Evolutionary conservation across 768 basidiomycete species (phyloP).

Genomic region (Termitomyces sp.): DNA sequence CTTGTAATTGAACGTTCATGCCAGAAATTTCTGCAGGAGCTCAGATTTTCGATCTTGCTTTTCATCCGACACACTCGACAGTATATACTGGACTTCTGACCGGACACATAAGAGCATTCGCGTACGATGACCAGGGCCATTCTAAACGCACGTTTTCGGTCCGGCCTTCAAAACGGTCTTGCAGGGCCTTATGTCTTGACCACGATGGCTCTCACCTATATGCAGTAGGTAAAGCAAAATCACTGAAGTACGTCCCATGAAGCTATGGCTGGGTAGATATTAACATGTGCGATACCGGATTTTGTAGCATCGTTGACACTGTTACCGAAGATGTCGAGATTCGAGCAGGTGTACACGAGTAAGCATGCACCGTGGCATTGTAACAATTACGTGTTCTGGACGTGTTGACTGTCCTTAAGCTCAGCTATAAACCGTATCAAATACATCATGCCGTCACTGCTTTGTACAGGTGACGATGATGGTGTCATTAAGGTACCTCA

Average conservation of each 20-base stretch:
- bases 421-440: constrained; percentile 85
- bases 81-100: constrained; percentile 78
- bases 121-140: constrained; percentile 68
- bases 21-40: constrained; percentile 64
- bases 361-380: constrained; percentile 23
- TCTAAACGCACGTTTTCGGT: constrained; percentile 53
- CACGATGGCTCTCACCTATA: constrained; percentile 66
- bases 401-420: constrained; percentile 38
- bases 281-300: constrained; percentile 13
- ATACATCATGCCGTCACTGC: constrained; percentile 58
- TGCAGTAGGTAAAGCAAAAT: constrained; percentile 77
- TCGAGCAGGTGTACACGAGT: constrained; percentile 62
- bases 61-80: constrained; percentile 70
- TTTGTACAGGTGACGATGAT: constrained; percentile 90
- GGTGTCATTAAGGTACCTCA: constrained; percentile 78
- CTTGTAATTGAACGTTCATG: constrained; percentile 22
- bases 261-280: constrained; percentile 3
- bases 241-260: constrained; percentile 57
- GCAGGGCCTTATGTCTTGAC: constrained; percentile 65
- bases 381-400: constrained; percentile 19
- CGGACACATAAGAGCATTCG: constrained; percentile 77
- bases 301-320: constrained; percentile 61
- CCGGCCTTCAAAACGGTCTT: constrained; percentile 78
- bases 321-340: constrained; percentile 45
- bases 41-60: constrained; percentile 86